Conservation (phyloP, 2,329 filamentous ascomycete species). For the Fusarium fracticaudum region DNA sequence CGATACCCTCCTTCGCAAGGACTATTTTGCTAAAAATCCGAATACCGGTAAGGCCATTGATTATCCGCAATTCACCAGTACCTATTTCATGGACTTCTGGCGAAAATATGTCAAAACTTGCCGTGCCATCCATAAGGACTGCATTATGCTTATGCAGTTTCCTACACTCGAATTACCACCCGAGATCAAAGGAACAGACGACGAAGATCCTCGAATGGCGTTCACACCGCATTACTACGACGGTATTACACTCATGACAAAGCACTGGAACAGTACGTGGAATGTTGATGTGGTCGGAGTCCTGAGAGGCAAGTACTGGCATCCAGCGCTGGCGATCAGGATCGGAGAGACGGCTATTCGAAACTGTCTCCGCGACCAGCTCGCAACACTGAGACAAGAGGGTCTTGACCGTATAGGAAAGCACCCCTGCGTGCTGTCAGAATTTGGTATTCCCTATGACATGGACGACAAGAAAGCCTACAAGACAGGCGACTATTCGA, state of each 20-base stretch:
- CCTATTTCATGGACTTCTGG: slow-evolving; percentile 90
- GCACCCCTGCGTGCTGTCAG: slow-evolving; percentile 89
- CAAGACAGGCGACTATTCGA: slow-evolving; percentile 93
- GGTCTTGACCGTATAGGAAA: slow-evolving; percentile 88
- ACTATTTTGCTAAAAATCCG: slow-evolving; percentile 88
- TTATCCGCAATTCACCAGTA: slow-evolving; percentile 88
- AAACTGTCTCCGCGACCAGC: slow-evolving; percentile 90
- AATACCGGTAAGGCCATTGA: slow-evolving; percentile 77
- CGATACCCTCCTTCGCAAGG: slow-evolving; percentile 80
- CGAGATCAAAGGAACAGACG: slow-evolving; percentile 82
- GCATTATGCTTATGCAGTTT: slow-evolving; percentile 90
- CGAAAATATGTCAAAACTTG: slow-evolving; percentile 79
- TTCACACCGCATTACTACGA: slow-evolving; percentile 98
- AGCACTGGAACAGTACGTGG: slow-evolving; percentile 98
- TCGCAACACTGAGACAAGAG: slow-evolving; percentile 84
- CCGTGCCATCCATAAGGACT: slow-evolving; percentile 77
- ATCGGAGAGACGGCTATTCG: slow-evolving; percentile 93
- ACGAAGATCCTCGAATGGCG: slow-evolving; percentile 89
- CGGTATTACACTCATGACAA: slow-evolving; percentile 94
- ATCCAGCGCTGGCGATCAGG: slow-evolving; percentile 90
- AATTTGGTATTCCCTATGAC: slow-evolving; percentile 98
- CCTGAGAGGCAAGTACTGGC: slow-evolving; percentile 86
- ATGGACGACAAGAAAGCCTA: slow-evolving; percentile 98
- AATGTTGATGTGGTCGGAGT: slow-evolving; percentile 97
- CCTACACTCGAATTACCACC: slow-evolving; percentile 93